These are phyloP conservation scores for Sanghuangporus weigelae DNA, from an alignment of 1,284 basidiomycete species.

Conservation along the genomic window DNA sequence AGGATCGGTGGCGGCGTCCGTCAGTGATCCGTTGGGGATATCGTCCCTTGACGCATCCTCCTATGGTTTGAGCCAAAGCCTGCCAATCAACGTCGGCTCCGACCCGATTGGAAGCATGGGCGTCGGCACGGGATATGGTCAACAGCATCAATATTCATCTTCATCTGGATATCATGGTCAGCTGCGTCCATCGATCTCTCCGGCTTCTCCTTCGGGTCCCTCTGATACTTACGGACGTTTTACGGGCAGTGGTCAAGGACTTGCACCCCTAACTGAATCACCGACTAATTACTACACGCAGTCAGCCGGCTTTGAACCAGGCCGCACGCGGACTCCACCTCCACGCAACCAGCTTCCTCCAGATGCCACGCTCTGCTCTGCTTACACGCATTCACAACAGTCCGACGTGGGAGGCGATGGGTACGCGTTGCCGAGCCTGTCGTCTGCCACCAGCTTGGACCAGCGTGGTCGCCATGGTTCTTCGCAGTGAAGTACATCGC, in stretches of 20 bases:
- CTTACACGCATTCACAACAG: constrained; percentile 12
- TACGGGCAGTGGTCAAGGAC: neutral
- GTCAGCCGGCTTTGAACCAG: neutral
- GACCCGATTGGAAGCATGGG: constrained; percentile 9
- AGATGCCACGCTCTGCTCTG: constrained; percentile 10
- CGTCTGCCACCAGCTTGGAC: constrained; percentile 9
- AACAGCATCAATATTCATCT: constrained; percentile 4
- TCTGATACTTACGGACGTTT: neutral
- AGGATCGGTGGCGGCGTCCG: constrained; percentile 1
- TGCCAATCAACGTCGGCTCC: constrained; percentile 8
- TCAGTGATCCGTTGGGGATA: constrained; percentile 7
- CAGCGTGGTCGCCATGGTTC: constrained; percentile 9
- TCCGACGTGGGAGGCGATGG: constrained; percentile 1
- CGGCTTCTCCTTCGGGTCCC: constrained; percentile 1
- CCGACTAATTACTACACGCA: neutral
- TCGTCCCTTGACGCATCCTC: constrained; percentile 4
- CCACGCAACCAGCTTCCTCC: constrained; percentile 15
- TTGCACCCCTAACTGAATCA: constrained; percentile 1
- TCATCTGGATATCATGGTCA: constrained; percentile 3
- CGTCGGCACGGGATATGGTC: neutral
- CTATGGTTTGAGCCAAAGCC: constrained; percentile 3
- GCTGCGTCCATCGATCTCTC: constrained; percentile 8
- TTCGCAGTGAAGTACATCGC: neutral
- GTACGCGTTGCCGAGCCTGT: constrained; percentile 4
- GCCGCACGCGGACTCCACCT: constrained; percentile 2